Evolutionary conservation across 495 filamentous ascomycete species (phyloP).

Genomic region (Aspergillus biplanus): DNA sequence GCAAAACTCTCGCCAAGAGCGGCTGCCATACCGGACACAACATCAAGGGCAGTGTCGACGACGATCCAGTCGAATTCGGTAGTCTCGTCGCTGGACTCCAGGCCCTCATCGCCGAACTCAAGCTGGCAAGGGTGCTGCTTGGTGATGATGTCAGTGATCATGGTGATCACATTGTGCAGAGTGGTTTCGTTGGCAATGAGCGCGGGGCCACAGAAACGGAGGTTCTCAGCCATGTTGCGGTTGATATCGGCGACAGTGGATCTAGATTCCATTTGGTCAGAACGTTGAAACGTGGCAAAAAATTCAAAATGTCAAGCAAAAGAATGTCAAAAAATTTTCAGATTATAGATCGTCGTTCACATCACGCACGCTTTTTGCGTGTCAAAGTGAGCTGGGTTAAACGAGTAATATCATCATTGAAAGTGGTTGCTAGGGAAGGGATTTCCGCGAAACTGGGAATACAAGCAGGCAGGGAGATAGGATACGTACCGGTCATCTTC

Average conservation of each 20-base stretch:
- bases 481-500: constrained; percentile 87
- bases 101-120: constrained; percentile 77
- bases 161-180: constrained; percentile 67
- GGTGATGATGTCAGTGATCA: constrained; percentile 72
- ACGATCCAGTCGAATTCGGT: constrained; percentile 98
- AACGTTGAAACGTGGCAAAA: constrained; percentile 41
- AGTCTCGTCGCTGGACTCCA: constrained; percentile 72
- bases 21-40: constrained; percentile 77
- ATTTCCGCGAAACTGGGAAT: constrained; percentile 13
- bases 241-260: constrained; percentile 94
- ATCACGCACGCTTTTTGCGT: constrained; percentile 77
- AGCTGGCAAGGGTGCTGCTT: constrained; percentile 92
- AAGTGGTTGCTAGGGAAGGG: constrained; percentile 2
- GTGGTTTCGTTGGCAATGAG: constrained; percentile 70
- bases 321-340: constrained; percentile 32
- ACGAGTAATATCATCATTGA: constrained; percentile 85
- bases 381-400: constrained; percentile 99
- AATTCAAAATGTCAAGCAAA: constrained; percentile 19
- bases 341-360: constrained; percentile 71
- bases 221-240: constrained; percentile 87
- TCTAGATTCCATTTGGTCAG: constrained; percentile 45
- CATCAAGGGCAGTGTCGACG: constrained; percentile 91
- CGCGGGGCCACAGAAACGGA: constrained; percentile 89
- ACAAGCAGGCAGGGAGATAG: constrained; percentile 28
- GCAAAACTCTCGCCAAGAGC: constrained; percentile 81